Base-by-base conservation (phyloP, 495 filamentous ascomycete species). In the Talaromyces borbonicus region DNA sequence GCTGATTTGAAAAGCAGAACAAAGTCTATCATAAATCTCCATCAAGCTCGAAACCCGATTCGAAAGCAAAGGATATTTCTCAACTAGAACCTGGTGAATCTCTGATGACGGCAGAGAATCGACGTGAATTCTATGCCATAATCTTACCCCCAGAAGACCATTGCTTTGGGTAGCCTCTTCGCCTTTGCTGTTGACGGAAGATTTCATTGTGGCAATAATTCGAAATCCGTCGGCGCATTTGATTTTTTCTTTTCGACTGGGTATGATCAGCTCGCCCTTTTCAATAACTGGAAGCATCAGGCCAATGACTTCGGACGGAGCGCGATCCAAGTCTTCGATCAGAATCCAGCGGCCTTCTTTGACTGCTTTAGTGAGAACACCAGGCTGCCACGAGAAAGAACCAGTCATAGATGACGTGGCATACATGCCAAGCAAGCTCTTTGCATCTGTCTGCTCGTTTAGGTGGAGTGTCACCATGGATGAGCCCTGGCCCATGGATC, bases 401-500 rank as follows among this genome's bases (percentile, higher is more conserved):
- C 90, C 93, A 5, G 87, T 86, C 35, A 81, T 84, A 20, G 74
- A 66, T 12, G 83, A 82, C n/a, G 87, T 88, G 6, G 89, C 81
- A 61, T 99, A 96, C 68, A 95, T 78, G 11, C 93, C 93, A 52
- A 97, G 75, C 30, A 99, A 77, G 61, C 92, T 81, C 56, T 96
- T 99, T 0, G 88, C 88, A 66, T 99, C 93, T 0, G 85, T 95
- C 62, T 99, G 93, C 60, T 96, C 93, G 55, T 96, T 96, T 23
- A 99, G 71, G 57, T 97, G 88, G 26, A 99, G 73, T 7, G 89
- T 95, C 26, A 97, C 79, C 77, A 97, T 83, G 31, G 78, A 77
- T 19, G 75, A 68, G 5, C 81, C 73, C 49, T 84, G 83, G 19
- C 82, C 82, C 49, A 95, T 75, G 32, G 77, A 77, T 50, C 72